Evolutionary conservation across 306 rosid genomes (phyloP).

Genomic region (Pyrus bretschneideri): DNA sequence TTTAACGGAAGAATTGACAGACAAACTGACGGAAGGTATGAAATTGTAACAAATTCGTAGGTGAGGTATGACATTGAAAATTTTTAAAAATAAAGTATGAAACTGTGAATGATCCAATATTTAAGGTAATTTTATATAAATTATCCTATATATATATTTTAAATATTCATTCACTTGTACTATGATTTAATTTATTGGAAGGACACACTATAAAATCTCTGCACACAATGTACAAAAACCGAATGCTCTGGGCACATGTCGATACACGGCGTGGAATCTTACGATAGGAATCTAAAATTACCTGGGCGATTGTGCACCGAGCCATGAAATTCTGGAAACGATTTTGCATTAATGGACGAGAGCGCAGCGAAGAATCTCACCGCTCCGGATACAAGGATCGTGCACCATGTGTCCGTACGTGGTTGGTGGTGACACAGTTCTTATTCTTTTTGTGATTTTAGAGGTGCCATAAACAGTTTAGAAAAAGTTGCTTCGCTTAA

Average conservation of each 20-base stretch:
- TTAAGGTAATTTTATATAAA: too few relatives aligned
- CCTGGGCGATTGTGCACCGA: neutral
- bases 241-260: constrained; percentile 24
- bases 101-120: too few relatives aligned
- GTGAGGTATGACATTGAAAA: too few relatives aligned
- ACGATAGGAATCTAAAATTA: constrained; percentile 17
- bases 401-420: constrained; percentile 11
- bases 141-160: too few relatives aligned
- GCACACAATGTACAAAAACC: constrained; percentile 2
- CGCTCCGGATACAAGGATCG: constrained; percentile 1
- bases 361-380: constrained; percentile 20
- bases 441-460: neutral
- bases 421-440: neutral
- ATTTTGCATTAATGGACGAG: constrained; percentile 4
- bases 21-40: too few relatives aligned
- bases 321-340: constrained; percentile 15
- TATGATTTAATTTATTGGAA: too few relatives aligned
- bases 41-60: too few relatives aligned
- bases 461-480: neutral
- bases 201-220: too few relatives aligned
- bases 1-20: too few relatives aligned
- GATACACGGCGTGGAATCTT: constrained; percentile 1
- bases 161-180: too few relatives aligned
- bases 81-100: too few relatives aligned
- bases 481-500: neutral